phyloP scores from a whole-genome alignment of 73 alveolate species.

The Blepharisma stoltei region DNA sequence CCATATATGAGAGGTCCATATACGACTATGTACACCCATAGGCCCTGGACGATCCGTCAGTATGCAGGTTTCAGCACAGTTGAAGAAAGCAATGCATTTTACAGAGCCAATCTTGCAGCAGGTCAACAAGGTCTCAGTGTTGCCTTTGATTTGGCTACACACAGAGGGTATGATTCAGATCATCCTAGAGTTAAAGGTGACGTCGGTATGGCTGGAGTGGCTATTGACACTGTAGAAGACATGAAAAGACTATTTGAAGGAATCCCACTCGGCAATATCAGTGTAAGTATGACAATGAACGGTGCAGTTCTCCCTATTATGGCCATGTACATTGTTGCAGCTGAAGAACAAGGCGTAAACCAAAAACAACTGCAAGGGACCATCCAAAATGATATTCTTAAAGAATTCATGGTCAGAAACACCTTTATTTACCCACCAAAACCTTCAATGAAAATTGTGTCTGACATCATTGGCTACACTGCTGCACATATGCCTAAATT shows the following conservation, averaged over 20 bases:
- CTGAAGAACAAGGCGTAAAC: constrained; percentile 60
- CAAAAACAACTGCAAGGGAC: constrained; percentile 55
- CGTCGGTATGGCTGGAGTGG: constrained; percentile 83
- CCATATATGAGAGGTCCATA: constrained; percentile 72
- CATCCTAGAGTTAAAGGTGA: constrained; percentile 72
- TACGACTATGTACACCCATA: constrained; percentile 66
- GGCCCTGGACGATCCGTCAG: constrained; percentile 73
- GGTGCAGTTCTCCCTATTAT: constrained; percentile 71
- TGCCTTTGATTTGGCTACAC: constrained; percentile 72
- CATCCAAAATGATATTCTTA: constrained; percentile 61
- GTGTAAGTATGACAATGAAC: constrained; percentile 72
- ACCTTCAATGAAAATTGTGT: constrained; percentile 63
- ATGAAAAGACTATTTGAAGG: constrained; percentile 61
- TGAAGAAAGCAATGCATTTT: constrained; percentile 62
- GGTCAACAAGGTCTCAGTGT: constrained; percentile 72
- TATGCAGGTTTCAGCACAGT: constrained; percentile 75
- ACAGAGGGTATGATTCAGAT: constrained; percentile 68
- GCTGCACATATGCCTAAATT: constrained; percentile 57
- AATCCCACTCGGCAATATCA: constrained; percentile 59
- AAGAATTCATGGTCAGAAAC: constrained; percentile 76
- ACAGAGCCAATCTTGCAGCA: constrained; percentile 55
- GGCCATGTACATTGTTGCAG: constrained; percentile 71
- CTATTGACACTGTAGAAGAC: constrained; percentile 71
- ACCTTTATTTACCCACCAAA: constrained; percentile 76
- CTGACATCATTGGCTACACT: constrained; percentile 67